phyloP scores from a whole-genome alignment of 2,329 filamentous ascomycete genomes.

The Calonectria leucothoes region DNA sequence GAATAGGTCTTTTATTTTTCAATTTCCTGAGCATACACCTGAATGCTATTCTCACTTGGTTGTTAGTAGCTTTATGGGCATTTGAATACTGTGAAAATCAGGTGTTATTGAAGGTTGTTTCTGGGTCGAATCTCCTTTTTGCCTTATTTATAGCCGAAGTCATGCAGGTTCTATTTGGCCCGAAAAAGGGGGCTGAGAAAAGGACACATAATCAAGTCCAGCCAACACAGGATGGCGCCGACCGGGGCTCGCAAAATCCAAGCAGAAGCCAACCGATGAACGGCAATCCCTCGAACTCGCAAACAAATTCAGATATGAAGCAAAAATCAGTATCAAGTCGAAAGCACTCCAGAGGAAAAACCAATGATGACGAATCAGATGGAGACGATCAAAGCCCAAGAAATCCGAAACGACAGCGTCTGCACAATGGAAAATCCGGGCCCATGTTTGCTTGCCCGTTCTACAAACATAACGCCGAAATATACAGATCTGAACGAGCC shows the following conservation, averaged over 20 bases:
- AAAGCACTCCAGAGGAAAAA: not conserved
- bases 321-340: not conserved
- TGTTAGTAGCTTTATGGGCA: not conserved
- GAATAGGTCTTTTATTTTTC: accelerated
- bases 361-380: not conserved
- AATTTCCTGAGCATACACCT: too few relatives aligned
- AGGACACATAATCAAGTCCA: too few relatives aligned
- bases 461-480: not conserved
- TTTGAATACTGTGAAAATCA: not conserved
- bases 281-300: not conserved
- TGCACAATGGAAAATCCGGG: not conserved
- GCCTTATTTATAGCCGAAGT: not conserved
- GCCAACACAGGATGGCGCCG: not conserved
- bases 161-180: not conserved
- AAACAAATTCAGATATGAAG: not conserved
- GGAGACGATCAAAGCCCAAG: not conserved
- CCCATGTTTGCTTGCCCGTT: not conserved
- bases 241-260: not conserved
- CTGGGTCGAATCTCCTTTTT: not conserved
- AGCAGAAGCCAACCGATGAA: not conserved
- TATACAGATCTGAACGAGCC: not conserved
- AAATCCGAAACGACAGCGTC: not conserved
- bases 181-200: not conserved
- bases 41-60: not conserved
- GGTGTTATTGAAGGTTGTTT: not conserved